Conservation (phyloP, 75 land plant genomes). For the Isoetes taiwanensis region DNA sequence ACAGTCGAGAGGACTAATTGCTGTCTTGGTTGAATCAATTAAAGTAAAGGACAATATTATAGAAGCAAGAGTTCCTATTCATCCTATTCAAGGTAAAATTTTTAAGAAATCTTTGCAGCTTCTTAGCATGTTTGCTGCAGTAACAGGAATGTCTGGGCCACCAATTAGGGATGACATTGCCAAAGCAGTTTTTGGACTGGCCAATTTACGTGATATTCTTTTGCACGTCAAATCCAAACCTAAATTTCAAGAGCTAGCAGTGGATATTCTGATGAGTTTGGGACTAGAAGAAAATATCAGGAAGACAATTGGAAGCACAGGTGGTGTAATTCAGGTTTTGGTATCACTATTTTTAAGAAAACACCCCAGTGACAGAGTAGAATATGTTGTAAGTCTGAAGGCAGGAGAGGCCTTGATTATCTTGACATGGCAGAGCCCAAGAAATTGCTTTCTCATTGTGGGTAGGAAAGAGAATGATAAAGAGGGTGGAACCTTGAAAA, state of each 20-base stretch:
- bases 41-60: no score
- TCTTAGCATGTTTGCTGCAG: constrained; percentile 38
- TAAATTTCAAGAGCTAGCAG: constrained; percentile 34
- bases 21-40: constrained; percentile 31
- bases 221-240: constrained; percentile 20
- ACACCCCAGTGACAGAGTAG: no score
- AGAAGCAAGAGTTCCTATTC: no score
- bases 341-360: constrained; percentile 32
- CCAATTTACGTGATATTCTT: constrained; percentile 59
- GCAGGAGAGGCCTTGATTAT: constrained; percentile 73
- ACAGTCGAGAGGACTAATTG: constrained; percentile 15
- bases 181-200: constrained; percentile 53
- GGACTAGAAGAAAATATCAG: constrained; percentile 52
- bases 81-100: no score
- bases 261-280: constrained; percentile 47
- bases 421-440: constrained; percentile 38
- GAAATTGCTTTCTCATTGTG: no score
- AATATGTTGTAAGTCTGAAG: constrained; percentile 17
- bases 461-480: no score
- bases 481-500: constrained; percentile 6
- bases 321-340: constrained; percentile 47
- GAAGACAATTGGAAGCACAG: constrained; percentile 64
- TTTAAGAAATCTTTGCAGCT: constrained; percentile 54
- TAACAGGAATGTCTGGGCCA: constrained; percentile 44
- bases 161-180: constrained; percentile 43